Evolutionary conservation across 805 yeast genomes (phyloP).

Genomic region (Suhomyces xylopsoci): DNA sequence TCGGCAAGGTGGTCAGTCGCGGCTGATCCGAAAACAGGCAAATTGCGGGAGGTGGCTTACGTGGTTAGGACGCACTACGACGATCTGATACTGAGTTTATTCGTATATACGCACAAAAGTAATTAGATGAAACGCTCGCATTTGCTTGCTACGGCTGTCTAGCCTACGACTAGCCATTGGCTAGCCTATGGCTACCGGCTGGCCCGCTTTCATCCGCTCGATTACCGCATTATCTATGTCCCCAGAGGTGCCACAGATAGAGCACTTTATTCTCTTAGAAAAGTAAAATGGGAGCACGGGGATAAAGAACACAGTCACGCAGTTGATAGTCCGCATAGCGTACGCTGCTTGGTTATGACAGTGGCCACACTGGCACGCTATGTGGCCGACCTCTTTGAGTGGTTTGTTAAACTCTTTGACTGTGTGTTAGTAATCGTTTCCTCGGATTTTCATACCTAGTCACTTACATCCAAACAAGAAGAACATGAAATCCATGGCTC

Average conservation of each 20-base stretch:
- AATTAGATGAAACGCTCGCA: not conserved
- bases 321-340: slow-evolving; percentile 51
- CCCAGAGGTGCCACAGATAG: slow-evolving; percentile 47
- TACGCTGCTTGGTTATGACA: slow-evolving; percentile 56
- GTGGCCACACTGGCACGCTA: slow-evolving; percentile 49
- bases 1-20: not conserved
- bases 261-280: slow-evolving; percentile 50
- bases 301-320: slow-evolving; percentile 51
- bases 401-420: slow-evolving; percentile 37
- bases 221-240: slow-evolving; percentile 22
- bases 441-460: not conserved
- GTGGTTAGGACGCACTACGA: not conserved
- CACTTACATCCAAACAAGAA: slow-evolving; percentile 35
- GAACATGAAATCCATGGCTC: slow-evolving; percentile 29
- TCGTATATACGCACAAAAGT: too few relatives aligned
- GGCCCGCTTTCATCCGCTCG: slow-evolving; percentile 26
- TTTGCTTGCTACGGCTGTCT: too few relatives aligned
- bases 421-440: slow-evolving; percentile 6
- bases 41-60: not conserved
- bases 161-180: not conserved
- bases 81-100: not conserved
- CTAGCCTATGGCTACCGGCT: slow-evolving; percentile 30
- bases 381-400: slow-evolving; percentile 25
- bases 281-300: slow-evolving; percentile 54
- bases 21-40: not conserved